Base-by-base conservation (phyloP, 495 filamentous ascomycete genomes). In the Aspergillus heteromorphus region DNA sequence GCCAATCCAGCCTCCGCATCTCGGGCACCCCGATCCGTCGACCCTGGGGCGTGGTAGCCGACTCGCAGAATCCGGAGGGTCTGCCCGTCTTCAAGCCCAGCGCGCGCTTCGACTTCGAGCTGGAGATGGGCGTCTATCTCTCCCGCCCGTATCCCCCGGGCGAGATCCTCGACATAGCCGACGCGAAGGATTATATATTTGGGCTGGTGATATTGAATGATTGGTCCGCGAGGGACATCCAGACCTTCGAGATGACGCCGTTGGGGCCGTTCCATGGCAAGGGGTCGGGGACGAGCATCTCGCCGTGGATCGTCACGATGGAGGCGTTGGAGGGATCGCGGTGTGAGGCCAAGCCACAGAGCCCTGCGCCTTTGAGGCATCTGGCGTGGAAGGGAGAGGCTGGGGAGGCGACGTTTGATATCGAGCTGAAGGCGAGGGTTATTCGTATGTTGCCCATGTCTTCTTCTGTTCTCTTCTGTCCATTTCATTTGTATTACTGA, bases 151-250 rank as follows among this genome's bases (percentile, higher is more conserved):
- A 61, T 0, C 49, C 59, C 2, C 18, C 40, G 6, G 62, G 64
- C 34, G 29, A 58, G 34, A 55, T 57, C 17, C 45, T 64, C 27
- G 51, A 52, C 29, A 63, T 56, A 36, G 16, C 1, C 34, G 17
- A 53, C 23, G 56, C 53, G 10, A 34, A 34, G 10, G 80, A 91
- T 14, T 67, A 80, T 56, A 77, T 96, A 19, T 95, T 95, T 63
- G 91, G 91, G 0, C 76, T 89, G 30, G 90, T 93, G 3, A 70
- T 96, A 45, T 67, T 96, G 70, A 95, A 96, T 64, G 91, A 96
- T 63, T 96, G 91, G 91, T 57, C 54, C 48, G 64, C 66, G 29
- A 61, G 70, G 8, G 65, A 70, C 55, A 64, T 73, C 43, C 70
- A 73, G 45, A 48, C 43, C 3, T 68, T 59, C 21, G 70, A 73